Evolutionary conservation across 2,329 filamentous ascomycete genomes (phyloP), one percentile per base, ranked within the genome.

Genomic region (Penicillium vulpinum): DNA sequence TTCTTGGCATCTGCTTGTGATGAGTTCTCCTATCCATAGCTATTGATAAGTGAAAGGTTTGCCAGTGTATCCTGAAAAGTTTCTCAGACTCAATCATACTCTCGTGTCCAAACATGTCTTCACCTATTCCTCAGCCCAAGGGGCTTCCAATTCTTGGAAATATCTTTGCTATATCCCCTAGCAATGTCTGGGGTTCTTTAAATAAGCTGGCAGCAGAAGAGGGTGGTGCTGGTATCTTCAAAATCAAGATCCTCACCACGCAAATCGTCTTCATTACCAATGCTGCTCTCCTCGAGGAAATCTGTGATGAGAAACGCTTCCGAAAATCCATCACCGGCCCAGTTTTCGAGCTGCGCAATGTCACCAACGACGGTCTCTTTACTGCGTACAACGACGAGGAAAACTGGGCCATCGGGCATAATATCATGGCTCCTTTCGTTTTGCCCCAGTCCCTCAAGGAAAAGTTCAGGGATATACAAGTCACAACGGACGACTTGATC

Each of bases 221-320:
- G 61, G 80, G 81, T 75, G 24, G n/a, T 31, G 18, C 61, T 84
- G 85, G 85, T 26, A 85, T 88, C 56, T 88, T 80, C 72, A 81
- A 83, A 61, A 74, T 89, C 48, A 78, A 73, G 5, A 78, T 81
- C 5, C 77, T 80, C 1, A 72, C 70, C 15, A 67, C 74, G 5
- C 76, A 79, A 8, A 67, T 78, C 16, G 77, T 86, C 43, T 74
- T 88, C 54, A 75, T 83, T 43, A 80, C 77, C 41, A 83, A 75
- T 31, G 78, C 82, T 18, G 80, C 80, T 36, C 75, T 90, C 0
- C 75, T 88, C 31, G 80, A 88, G 54, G 87, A 90, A 65, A 69
- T 84, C 9, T 89, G 85, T 64, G 84, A 90, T 57, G 85, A 90
- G 71, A 84, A 78, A 57, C 80, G 86, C 21, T 89, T 91, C 67